These are phyloP conservation scores for Biscogniauxia sp. DNA, from an alignment of 2,329 filamentous ascomycete species.

Conservation along the genomic window DNA sequence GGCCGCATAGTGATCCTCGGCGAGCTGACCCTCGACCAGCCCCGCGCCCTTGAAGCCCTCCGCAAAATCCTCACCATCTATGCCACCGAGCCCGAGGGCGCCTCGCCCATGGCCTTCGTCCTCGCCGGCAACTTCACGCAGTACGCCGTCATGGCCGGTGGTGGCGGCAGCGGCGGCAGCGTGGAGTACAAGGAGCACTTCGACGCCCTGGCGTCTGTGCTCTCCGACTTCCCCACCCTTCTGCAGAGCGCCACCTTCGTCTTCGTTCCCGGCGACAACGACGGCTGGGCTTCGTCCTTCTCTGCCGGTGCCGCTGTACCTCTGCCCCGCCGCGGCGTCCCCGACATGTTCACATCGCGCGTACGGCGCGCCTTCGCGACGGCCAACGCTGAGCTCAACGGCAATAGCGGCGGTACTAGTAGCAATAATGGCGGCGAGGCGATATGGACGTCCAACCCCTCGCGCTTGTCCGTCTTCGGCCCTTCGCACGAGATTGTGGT, in stretches of 20 bases:
- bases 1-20: constrained; percentile 72
- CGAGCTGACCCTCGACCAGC: constrained; percentile 83
- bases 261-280: constrained; percentile 94
- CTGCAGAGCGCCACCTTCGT: constrained; percentile 80
- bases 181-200: constrained; percentile 98
- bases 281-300: constrained; percentile 93
- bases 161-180: constrained; percentile 71
- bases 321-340: constrained; percentile 69
- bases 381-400: constrained; percentile 67
- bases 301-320: constrained; percentile 69
- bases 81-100: constrained; percentile 59
- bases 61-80: constrained; percentile 76
- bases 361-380: constrained; percentile 76
- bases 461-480: constrained; percentile 79
- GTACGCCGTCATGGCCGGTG: constrained; percentile 63
- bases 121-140: constrained; percentile 81
- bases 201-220: constrained; percentile 76
- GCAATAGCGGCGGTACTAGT: constrained; percentile 10
- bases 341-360: constrained; percentile 85
- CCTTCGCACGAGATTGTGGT: constrained; percentile 84
- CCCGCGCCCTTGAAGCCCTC: constrained; percentile 76
- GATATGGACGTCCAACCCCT: constrained; percentile 86
- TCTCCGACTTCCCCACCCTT: constrained; percentile 80
- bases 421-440: constrained; percentile 64
- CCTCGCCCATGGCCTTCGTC: constrained; percentile 75